A percentile compares a stretch with the other conserved stretches of the same genome.
phyloP scores from a whole-genome alignment of 2,329 filamentous ascomycete species.

The Tolypocladium tropicale region DNA sequence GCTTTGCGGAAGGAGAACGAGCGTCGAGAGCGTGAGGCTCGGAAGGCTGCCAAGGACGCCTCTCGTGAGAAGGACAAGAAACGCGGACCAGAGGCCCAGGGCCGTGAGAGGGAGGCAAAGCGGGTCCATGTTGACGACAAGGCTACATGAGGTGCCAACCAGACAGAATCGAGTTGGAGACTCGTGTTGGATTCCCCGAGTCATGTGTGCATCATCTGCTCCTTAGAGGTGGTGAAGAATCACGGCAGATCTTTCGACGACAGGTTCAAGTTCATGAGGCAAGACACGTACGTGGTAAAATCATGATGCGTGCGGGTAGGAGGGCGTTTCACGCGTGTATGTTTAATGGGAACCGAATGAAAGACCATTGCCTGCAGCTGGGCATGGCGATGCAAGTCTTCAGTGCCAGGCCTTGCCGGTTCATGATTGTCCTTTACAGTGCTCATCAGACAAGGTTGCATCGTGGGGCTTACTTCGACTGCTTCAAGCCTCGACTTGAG shows the following conservation, averaged over 20 bases:
- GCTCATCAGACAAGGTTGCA: no score
- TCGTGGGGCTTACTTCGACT: no score
- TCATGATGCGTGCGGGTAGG: not conserved
- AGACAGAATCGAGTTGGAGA: not conserved
- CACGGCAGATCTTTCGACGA: not conserved
- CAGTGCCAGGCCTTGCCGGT: no score
- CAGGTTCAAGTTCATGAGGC: no score
- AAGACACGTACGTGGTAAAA: not conserved
- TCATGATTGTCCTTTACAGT: no score
- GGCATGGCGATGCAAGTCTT: not conserved
- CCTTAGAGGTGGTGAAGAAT: not conserved
- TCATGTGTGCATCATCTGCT: not conserved
- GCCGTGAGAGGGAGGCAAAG: constrained; percentile 22
- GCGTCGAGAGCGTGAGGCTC: constrained; percentile 45
- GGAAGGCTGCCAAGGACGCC: constrained; percentile 31
- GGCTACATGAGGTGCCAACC: not conserved
- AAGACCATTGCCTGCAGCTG: not conserved
- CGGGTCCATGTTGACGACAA: constrained; percentile 20
- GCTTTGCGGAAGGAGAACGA: constrained; percentile 85
- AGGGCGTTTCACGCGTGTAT: not conserved
- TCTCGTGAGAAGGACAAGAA: constrained; percentile 29
- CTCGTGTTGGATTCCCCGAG: not conserved
- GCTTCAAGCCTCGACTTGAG: no score
- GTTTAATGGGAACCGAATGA: not conserved
- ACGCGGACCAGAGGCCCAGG: constrained; percentile 20